Evolutionary conservation across 1,284 basidiomycete species (phyloP), one percentile per base, ranked within the genome.

Genomic region (Ustilago cynodontis): DNA sequence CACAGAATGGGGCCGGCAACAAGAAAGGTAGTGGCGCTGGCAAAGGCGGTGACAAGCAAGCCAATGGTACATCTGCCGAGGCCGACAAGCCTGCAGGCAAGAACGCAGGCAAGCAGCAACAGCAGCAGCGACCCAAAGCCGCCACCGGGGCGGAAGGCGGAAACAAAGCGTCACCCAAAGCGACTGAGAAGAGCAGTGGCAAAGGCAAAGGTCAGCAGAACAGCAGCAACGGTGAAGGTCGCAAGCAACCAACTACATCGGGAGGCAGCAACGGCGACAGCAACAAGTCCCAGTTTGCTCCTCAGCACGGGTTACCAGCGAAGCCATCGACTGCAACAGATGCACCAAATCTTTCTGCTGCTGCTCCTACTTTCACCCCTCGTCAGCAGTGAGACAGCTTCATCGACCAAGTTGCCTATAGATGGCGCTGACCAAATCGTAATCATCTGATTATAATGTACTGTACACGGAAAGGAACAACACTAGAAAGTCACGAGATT

Each of bases 311-410:
- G 10, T 28, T 64, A 51, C 66, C 66, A 10, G 14, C 66, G 8
- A 69, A 63, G 35, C 66, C 66, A n/a, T 20, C 60, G n/a, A 26
- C 20, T 37, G 29, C 49, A 11, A 28, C 65, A 31, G 31, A 55
- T 18, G 39, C 54, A 13, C 41, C 69, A 8, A 65, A 55, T 10
- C 57, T 72, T 10, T 71, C 70, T 28, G 65, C 60, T 4, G 70
- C 70, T 10, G 70, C 70, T 11, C 70, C 70, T 6, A 64, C 60
- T 8, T 72, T 72, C 18, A 66, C 49, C 7, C 70, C 65, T 24
- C 65, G 70, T 24, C 62, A 65, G 45, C 18, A 20, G 18, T 64
- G 52, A 33, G n/a, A n/a, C n/a, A 33, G 31, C 11, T 33, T 33
- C 31, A 33, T 33, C 31, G n/a, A n/a, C n/a, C n/a, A n/a, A n/a